Evolutionary conservation across 2,329 filamentous ascomycete genomes (phyloP).

Genomic region (Stagonosporopsis vannaccii): DNA sequence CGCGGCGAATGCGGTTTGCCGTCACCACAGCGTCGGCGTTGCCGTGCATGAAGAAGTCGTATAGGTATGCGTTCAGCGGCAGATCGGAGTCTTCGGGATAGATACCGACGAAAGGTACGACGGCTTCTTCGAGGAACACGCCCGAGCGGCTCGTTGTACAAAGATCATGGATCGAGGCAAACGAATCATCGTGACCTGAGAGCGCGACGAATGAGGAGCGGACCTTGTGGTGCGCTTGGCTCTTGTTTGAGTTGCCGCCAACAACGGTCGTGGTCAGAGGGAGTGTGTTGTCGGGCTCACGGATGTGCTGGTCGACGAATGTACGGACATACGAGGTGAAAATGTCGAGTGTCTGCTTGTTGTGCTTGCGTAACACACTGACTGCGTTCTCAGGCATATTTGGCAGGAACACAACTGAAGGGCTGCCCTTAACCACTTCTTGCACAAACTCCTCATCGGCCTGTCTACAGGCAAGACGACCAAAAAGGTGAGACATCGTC

Average conservation of each 20-base stretch:
- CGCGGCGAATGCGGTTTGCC: constrained; percentile 71
- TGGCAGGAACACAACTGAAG: constrained; percentile 72
- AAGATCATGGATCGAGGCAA: constrained; percentile 70
- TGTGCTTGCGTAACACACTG: constrained; percentile 66
- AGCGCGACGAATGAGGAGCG: constrained; percentile 75
- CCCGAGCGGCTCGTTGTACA: constrained; percentile 70
- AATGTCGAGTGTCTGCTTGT: constrained; percentile 68
- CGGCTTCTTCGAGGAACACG: constrained; percentile 77
- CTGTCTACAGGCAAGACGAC: constrained; percentile 61
- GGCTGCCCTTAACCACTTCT: constrained; percentile 62
- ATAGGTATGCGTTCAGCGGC: constrained; percentile 72
- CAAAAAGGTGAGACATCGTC: constrained; percentile 75
- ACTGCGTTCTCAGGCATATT: constrained; percentile 65
- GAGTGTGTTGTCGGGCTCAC: constrained; percentile 61
- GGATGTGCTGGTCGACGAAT: constrained; percentile 70
- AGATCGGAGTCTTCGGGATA: constrained; percentile 62
- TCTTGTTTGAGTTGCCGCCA: constrained; percentile 43
- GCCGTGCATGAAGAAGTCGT: constrained; percentile 80
- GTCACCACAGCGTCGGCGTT: constrained; percentile 65
- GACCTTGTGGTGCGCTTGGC: constrained; percentile 51
- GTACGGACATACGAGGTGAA: constrained; percentile 74
- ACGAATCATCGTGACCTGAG: constrained; percentile 71
- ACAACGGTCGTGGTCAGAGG: constrained; percentile 65
- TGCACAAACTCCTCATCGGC: constrained; percentile 58
- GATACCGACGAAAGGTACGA: constrained; percentile 72